Evolutionary conservation across 768 basidiomycete species (phyloP).

Genomic region (Russula emetica): DNA sequence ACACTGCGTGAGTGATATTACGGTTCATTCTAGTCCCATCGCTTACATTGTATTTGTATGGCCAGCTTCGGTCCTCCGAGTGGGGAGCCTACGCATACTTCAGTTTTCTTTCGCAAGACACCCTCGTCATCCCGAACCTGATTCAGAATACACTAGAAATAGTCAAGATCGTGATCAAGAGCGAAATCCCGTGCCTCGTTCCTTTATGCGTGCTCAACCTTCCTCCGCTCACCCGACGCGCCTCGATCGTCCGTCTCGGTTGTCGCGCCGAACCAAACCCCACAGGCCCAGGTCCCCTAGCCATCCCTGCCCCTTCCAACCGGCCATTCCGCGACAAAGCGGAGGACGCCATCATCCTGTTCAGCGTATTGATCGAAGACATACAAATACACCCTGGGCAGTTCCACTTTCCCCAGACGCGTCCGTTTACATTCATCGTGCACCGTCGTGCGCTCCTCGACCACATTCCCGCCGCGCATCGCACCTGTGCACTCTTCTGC

Average conservation of each 20-base stretch:
- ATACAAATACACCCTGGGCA: not conserved
- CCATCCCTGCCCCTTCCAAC: not conserved
- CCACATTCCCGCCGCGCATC: constrained; percentile 3
- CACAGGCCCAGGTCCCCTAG: not conserved
- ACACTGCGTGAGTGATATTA: constrained; percentile 27
- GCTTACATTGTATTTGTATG: not conserved
- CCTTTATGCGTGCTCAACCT: constrained; percentile 28
- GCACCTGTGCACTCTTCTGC: constrained; percentile 10
- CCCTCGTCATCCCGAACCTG: constrained; percentile 31
- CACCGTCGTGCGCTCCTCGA: constrained; percentile 29
- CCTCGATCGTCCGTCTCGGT: constrained; percentile 28
- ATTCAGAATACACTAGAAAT: constrained; percentile 29
- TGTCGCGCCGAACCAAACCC: constrained; percentile 34
- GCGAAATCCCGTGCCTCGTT: constrained; percentile 14
- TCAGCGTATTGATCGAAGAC: constrained; percentile 28
- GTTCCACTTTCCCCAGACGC: constrained; percentile 17
- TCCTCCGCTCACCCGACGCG: constrained; percentile 21
- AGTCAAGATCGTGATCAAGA: constrained; percentile 11
- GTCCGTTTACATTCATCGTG: constrained; percentile 30
- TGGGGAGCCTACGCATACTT: constrained; percentile 30
- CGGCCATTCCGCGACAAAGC: constrained; percentile 31
- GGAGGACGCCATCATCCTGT: constrained; percentile 30
- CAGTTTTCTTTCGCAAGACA: constrained; percentile 30
- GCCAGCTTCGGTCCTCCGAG: constrained; percentile 21
- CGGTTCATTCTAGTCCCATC: not conserved